A percentile compares a stretch with the other conserved stretches of the same genome.
Evolutionary conservation across 139 green algal genomes (phyloP).

Genomic region (Nannochloris sp.): DNA sequence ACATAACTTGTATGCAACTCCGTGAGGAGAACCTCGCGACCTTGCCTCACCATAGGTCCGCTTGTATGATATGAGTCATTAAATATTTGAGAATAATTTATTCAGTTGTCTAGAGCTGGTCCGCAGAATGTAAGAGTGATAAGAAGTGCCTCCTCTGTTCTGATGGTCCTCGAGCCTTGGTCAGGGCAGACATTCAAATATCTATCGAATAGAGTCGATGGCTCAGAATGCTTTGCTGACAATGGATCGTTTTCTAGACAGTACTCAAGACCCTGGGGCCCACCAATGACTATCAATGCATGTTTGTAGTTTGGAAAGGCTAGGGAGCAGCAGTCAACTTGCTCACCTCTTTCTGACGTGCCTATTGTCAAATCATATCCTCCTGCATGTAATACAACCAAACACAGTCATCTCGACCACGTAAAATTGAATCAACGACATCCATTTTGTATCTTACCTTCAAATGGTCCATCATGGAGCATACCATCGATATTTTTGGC

Average conservation of each 20-base stretch:
- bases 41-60: not conserved
- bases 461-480: constrained; percentile 42
- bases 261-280: constrained; percentile 56
- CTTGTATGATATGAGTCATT: constrained; percentile 1
- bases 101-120: constrained; percentile 17
- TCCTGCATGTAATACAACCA: constrained; percentile 3
- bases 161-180: constrained; percentile 78
- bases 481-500: constrained; percentile 46
- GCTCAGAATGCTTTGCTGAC: not conserved
- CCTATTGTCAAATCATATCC: constrained; percentile 71
- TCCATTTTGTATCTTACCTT: constrained; percentile 1
- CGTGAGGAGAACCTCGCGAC: constrained; percentile 33
- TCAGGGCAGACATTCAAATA: constrained; percentile 82
- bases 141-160: constrained; percentile 72
- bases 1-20: constrained; percentile 78
- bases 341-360: constrained; percentile 46
- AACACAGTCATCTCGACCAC: constrained; percentile 4
- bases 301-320: constrained; percentile 58
- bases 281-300: constrained; percentile 68
- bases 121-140: constrained; percentile 51
- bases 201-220: constrained; percentile 8
- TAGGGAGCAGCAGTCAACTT: constrained; percentile 29
- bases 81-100: constrained; percentile 4
- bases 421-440: not conserved
- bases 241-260: constrained; percentile 19